Conservation (phyloP, 768 basidiomycete genomes). For the Suillus americanus region DNA sequence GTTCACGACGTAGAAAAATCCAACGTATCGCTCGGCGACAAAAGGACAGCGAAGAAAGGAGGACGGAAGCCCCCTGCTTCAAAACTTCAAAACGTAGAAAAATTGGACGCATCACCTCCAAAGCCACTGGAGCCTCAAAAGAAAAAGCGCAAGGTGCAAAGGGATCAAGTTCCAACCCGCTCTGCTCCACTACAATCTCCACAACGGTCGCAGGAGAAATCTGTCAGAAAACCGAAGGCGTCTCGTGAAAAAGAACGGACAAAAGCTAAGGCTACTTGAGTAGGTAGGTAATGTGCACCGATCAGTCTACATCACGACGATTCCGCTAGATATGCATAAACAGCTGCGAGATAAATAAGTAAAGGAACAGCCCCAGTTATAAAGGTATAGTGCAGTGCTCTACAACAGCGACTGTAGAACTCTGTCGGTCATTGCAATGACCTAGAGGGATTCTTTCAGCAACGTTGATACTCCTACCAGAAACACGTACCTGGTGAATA, state of each 20-base stretch:
- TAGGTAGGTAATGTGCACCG: background rate
- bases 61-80: background rate
- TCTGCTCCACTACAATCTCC: background rate
- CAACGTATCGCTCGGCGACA: background rate
- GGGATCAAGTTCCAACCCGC: background rate
- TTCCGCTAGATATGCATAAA: slow-evolving; percentile 1
- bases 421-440: slow-evolving; percentile 63
- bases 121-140: background rate
- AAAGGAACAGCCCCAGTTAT: background rate
- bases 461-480: background rate
- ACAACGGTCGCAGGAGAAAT: background rate
- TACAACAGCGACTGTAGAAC: slow-evolving; percentile 60
- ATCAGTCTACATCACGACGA: background rate
- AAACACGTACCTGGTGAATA: slow-evolving; percentile 69
- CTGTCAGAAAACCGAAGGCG: background rate
- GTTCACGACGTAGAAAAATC: background rate
- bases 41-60: background rate
- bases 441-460: slow-evolving; percentile 38
- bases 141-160: background rate
- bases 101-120: background rate
- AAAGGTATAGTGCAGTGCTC: background rate
- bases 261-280: background rate
- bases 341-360: background rate
- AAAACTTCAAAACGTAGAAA: background rate
- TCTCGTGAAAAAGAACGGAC: background rate